These are phyloP conservation scores for Ramaria sp. DNA, from an alignment of 768 basidiomycete species.

Conservation along the genomic window DNA sequence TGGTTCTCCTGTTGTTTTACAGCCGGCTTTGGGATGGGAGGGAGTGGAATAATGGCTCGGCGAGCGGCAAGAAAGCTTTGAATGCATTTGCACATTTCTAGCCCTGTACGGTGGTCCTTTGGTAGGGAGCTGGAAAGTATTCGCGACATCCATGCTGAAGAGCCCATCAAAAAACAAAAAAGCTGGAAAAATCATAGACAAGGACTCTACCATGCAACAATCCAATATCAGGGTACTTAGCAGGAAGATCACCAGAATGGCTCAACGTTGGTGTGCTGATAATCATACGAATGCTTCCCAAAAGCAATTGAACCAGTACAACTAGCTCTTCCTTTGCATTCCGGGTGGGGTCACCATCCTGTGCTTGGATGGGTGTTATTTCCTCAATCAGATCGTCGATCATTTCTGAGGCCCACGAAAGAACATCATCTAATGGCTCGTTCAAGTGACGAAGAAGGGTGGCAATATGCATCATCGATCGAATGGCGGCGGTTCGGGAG, in stretches of 20 bases:
- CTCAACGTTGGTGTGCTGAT: constrained; percentile 31
- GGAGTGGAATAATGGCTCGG: constrained; percentile 30
- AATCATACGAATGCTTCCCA: constrained; percentile 47
- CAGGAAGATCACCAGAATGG: constrained; percentile 20
- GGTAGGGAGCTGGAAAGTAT: constrained; percentile 35
- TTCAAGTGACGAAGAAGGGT: constrained; percentile 47
- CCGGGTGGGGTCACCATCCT: constrained; percentile 4
- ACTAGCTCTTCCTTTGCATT: constrained; percentile 19
- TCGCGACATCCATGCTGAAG: constrained; percentile 47
- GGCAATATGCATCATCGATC: constrained; percentile 62
- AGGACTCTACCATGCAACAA: constrained; percentile 39
- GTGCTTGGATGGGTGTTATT: constrained; percentile 24
- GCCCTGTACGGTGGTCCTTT: constrained; percentile 37
- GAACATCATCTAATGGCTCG: constrained; percentile 39
- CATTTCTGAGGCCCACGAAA: constrained; percentile 59
- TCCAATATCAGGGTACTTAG: constrained; percentile 51
- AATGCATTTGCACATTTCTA: constrained; percentile 48
- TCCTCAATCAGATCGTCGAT: constrained; percentile 44
- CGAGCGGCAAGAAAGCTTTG: constrained; percentile 54
- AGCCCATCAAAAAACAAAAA: not conserved
- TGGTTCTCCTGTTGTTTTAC: constrained; percentile 31
- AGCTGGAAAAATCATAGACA: not conserved
- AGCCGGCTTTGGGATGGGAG: constrained; percentile 1
- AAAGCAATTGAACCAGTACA: constrained; percentile 37
- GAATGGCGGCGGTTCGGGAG: constrained; percentile 61